Percentiles rank a stretch among this genome's conserved stretches.
These are phyloP conservation scores for Cystofilobasidium macerans DNA, from an alignment of 768 basidiomycete species.

Conservation along the genomic window DNA sequence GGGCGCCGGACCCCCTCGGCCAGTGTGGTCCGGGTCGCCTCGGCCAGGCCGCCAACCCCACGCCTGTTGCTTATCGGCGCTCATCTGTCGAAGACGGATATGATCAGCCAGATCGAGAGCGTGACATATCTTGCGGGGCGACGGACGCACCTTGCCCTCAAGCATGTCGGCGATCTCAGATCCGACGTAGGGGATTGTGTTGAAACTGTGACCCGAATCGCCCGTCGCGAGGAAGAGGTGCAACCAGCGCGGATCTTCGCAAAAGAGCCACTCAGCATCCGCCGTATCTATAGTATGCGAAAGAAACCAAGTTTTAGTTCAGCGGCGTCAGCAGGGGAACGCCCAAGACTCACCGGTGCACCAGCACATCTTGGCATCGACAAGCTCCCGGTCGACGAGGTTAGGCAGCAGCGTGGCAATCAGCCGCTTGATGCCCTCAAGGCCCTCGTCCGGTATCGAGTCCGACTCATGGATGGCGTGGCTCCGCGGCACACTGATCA, in stretches of 20 bases:
- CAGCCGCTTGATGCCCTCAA: conserved; percentile 29
- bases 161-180: conserved; percentile 33
- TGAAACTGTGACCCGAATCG: conserved; percentile 34
- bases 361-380: conserved; percentile 34
- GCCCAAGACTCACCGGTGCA: conserved; percentile 25
- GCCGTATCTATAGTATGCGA: conserved; percentile 30
- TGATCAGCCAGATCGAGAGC: neutral
- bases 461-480: conserved; percentile 36
- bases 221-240: conserved; percentile 34
- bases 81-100: conserved; percentile 3
- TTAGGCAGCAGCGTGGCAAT: conserved; percentile 33
- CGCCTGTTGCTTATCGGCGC: conserved; percentile 11
- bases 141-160: conserved; percentile 30
- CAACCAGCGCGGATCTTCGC: conserved; percentile 32
- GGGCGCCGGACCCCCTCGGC: conserved; percentile 18
- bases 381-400: conserved; percentile 28
- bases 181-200: conserved; percentile 33
- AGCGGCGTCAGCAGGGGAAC: neutral
- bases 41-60: conserved; percentile 26
- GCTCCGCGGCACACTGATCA: conserved; percentile 35
- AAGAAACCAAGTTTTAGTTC: neutral
- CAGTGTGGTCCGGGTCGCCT: conserved; percentile 19
- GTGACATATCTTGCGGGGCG: neutral
- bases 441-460: conserved; percentile 33
- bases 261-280: conserved; percentile 33